Percentiles rank a stretch among this genome's conserved stretches.
Evolutionary conservation across 306 rosid genomes (phyloP).

Genomic region (Dalbergia cochinchinensis): DNA sequence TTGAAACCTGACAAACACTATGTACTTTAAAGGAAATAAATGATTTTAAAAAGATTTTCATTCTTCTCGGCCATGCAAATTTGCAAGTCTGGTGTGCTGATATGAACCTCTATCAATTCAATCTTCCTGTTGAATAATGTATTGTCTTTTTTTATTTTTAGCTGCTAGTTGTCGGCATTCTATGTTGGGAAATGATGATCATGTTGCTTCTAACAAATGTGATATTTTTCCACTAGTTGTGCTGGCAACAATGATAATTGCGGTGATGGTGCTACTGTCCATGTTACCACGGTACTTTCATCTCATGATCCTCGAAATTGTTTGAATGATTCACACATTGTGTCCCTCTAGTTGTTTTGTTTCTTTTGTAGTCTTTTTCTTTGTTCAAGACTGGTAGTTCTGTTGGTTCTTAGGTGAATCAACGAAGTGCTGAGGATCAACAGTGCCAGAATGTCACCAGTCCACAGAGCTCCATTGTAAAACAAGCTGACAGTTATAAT

Average conservation of each 20-base stretch:
- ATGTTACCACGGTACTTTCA: conserved; percentile 48
- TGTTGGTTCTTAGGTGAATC: conserved; percentile 46
- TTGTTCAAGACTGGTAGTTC: conserved; percentile 27
- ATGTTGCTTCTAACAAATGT: conserved; percentile 24
- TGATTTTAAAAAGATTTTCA: too few species aligned
- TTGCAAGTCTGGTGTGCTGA: background rate
- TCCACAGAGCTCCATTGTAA: conserved; percentile 32
- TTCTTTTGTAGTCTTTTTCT: conserved; percentile 2
- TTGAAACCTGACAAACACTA: too few species aligned
- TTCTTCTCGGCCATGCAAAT: background rate
- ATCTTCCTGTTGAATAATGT: background rate
- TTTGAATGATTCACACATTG: conserved; percentile 19
- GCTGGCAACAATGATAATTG: conserved; percentile 39
- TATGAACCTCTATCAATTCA: background rate
- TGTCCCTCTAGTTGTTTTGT: background rate
- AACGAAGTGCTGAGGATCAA: conserved; percentile 38
- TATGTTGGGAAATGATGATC: background rate
- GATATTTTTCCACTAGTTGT: conserved; percentile 47
- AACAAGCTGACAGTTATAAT: conserved; percentile 9
- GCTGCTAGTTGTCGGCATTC: background rate
- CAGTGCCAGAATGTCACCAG: conserved; percentile 40
- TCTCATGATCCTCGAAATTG: conserved; percentile 12
- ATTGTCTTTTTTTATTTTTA: background rate
- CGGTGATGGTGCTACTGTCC: conserved; percentile 11
- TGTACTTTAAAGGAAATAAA: too few species aligned